phyloP scores from a whole-genome alignment of 345 rosid genomes.

The Litchi chinensis region DNA sequence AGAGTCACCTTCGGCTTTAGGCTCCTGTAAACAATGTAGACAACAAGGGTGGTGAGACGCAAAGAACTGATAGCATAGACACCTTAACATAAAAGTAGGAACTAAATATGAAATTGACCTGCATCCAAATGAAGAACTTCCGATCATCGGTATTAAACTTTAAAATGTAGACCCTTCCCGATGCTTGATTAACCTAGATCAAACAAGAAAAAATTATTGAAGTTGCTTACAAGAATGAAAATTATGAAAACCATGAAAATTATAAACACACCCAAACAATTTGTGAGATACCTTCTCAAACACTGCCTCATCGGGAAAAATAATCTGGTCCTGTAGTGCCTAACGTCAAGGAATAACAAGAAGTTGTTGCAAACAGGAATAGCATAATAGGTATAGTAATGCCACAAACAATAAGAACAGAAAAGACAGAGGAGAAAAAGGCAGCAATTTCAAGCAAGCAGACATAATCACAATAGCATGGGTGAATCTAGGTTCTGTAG shows the following conservation, averaged over 20 bases:
- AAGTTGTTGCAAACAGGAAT: neutral
- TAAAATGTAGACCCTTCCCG: conserved; percentile 84
- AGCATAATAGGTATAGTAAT: neutral
- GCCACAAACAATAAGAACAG: conserved; percentile 13
- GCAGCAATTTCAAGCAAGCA: neutral
- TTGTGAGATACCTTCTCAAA: conserved; percentile 78
- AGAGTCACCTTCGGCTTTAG: conserved; percentile 68
- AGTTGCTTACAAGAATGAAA: conserved; percentile 7
- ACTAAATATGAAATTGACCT: conserved; percentile 44
- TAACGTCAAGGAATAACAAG: conserved; percentile 53
- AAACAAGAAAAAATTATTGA: conserved; percentile 8
- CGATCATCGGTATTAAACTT: conserved; percentile 88
- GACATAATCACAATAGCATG: neutral
- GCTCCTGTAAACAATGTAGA: conserved; percentile 56
- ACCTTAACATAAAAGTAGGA: neutral
- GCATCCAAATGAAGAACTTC: conserved; percentile 95
- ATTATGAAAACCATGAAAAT: neutral
- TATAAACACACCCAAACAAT: neutral
- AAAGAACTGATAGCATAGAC: neutral
- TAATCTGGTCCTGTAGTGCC: conserved; percentile 74
- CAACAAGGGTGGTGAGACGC: neutral
- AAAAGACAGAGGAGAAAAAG: neutral
- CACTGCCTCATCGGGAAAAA: conserved; percentile 90
- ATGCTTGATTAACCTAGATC: conserved; percentile 79
- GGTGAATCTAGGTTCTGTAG: neutral